Evolutionary conservation across 2,329 filamentous ascomycete species (phyloP).

Genomic region (Aspergillus uvarum): DNA sequence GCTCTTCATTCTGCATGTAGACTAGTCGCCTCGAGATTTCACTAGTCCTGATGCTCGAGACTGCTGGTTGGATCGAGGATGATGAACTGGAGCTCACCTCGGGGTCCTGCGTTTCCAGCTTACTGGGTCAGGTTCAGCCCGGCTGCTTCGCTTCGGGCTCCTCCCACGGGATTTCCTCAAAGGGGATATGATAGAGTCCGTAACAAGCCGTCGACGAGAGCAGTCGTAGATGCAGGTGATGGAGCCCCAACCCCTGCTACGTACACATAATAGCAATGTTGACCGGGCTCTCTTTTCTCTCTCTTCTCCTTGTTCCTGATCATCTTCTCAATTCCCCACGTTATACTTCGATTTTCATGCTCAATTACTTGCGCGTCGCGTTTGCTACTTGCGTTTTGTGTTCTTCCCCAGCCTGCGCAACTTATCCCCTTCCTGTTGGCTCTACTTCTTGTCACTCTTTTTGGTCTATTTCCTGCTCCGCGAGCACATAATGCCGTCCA

Average conservation of each 20-base stretch:
- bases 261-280: not conserved
- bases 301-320: not conserved
- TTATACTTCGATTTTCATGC: not conserved
- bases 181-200: not conserved
- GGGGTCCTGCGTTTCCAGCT: not conserved
- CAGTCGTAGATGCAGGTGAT: not conserved
- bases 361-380: conserved; percentile 1
- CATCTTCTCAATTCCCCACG: not conserved
- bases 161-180: not conserved
- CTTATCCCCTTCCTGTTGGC: conserved; percentile 1
- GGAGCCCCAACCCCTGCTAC: not conserved
- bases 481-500: conserved; percentile 10
- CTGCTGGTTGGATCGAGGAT: not conserved
- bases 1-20: not conserved
- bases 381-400: not conserved
- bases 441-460: conserved; percentile 5
- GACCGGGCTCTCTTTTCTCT: not conserved
- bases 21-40: not conserved
- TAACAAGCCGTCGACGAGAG: not conserved
- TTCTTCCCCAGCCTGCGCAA: conserved; percentile 6
- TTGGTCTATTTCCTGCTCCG: not conserved
- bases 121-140: not conserved
- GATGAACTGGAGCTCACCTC: not conserved
- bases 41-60: not conserved
- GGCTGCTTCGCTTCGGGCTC: not conserved